These are phyloP conservation scores for Collybia sp. DNA, from an alignment of 768 basidiomycete genomes.

Conservation along the genomic window DNA sequence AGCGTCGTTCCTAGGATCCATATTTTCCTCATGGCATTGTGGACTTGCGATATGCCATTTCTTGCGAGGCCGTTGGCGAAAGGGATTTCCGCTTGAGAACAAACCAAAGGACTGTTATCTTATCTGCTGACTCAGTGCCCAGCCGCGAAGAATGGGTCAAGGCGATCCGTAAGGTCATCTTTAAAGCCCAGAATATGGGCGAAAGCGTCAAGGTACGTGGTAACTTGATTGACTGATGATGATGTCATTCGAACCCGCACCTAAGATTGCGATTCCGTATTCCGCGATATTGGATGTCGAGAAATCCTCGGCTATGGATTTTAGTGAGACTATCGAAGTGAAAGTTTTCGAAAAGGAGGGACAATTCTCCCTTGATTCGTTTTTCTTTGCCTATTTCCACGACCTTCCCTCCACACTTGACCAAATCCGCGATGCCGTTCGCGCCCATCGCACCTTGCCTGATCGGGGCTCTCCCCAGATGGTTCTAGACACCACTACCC, in stretches of 20 bases:
- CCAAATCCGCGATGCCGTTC: slow-evolving; percentile 76
- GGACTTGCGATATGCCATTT: slow-evolving; percentile 90
- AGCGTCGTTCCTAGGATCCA: slow-evolving; percentile 63
- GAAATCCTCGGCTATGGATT: slow-evolving; percentile 84
- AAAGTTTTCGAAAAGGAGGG: slow-evolving; percentile 85
- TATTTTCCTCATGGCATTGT: slow-evolving; percentile 97
- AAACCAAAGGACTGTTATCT: slow-evolving; percentile 66
- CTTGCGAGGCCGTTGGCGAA: slow-evolving; percentile 78
- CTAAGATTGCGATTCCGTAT: slow-evolving; percentile 89
- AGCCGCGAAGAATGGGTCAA: slow-evolving; percentile 96
- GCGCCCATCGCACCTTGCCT: slow-evolving; percentile 40
- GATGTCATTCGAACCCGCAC: not conserved
- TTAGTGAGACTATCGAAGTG: slow-evolving; percentile 94
- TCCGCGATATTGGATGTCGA: slow-evolving; percentile 87
- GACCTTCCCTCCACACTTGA: slow-evolving; percentile 73
- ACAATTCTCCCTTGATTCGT: slow-evolving; percentile 76
- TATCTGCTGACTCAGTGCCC: slow-evolving; percentile 76
- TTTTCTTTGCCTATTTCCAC: slow-evolving; percentile 94
- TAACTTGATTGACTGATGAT: not conserved
- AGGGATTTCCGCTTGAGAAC: slow-evolving; percentile 81
- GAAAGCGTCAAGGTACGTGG: slow-evolving; percentile 82
- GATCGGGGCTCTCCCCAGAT: slow-evolving; percentile 27
- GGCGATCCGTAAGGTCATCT: slow-evolving; percentile 88
- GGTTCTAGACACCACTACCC: slow-evolving; percentile 58
- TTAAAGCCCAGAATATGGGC: slow-evolving; percentile 95